Percentiles rank a stretch among this genome's conserved stretches.
Evolutionary conservation across 1,284 basidiomycete species (phyloP).

Genomic region (Grifola frondosa): DNA sequence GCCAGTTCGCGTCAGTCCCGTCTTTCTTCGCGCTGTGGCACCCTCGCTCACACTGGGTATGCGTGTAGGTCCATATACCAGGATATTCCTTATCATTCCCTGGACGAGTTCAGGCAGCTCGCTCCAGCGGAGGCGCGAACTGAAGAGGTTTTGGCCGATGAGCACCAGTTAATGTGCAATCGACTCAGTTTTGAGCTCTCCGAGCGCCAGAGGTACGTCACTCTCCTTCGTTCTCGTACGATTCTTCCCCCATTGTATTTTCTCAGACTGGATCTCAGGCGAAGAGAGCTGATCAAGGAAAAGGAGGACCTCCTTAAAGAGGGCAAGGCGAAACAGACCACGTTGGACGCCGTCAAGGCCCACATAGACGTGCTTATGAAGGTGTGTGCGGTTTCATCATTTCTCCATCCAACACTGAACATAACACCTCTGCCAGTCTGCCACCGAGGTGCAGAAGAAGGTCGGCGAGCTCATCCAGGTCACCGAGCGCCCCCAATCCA

Average conservation of each 20-base stretch:
- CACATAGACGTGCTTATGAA: conserved; percentile 75
- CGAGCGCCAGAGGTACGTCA: conserved; percentile 71
- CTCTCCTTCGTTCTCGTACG: conserved; percentile 13
- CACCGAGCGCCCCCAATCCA: conserved; percentile 12
- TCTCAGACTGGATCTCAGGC: conserved; percentile 61
- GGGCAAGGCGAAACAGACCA: conserved; percentile 61
- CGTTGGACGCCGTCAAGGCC: conserved; percentile 70
- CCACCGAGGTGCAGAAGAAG: conserved; percentile 70
- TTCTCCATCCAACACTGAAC: neutral
- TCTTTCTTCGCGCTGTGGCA: neutral
- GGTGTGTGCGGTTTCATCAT: conserved; percentile 37
- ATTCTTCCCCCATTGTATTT: conserved; percentile 7
- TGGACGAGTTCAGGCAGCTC: conserved; percentile 62
- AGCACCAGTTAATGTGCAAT: conserved; percentile 80
- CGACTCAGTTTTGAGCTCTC: conserved; percentile 78
- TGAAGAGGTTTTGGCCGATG: conserved; percentile 56
- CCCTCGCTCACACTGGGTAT: conserved; percentile 2
- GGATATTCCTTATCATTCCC: conserved; percentile 67
- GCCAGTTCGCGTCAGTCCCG: conserved; percentile 75
- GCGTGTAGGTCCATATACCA: conserved; percentile 65
- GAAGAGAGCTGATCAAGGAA: conserved; percentile 59
- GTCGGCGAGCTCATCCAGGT: conserved; percentile 65
- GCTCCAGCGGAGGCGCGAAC: conserved; percentile 68
- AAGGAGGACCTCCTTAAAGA: conserved; percentile 76
- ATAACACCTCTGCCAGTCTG: conserved; percentile 43